phyloP scores from a whole-genome alignment of 352 stramenopile genomes.

The Pythium biforme region DNA sequence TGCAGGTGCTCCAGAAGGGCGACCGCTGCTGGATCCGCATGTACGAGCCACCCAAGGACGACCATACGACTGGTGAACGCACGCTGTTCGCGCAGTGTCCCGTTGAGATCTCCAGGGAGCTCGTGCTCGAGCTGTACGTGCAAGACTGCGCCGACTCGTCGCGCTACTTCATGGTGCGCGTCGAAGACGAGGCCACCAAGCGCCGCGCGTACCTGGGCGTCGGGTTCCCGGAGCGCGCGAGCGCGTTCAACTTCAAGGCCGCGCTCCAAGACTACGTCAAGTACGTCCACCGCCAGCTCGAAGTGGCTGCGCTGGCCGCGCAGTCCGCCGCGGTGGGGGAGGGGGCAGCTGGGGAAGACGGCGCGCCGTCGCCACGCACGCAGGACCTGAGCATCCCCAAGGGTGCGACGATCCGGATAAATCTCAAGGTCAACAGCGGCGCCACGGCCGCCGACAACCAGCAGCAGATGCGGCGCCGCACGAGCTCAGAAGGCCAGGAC shows the following conservation, averaged over 20 bases:
- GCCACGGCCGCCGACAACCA: conserved; percentile 13
- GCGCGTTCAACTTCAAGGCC: conserved; percentile 86
- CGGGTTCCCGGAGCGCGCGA: conserved; percentile 72
- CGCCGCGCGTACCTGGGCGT: conserved; percentile 78
- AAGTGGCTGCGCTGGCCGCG: conserved; percentile 33
- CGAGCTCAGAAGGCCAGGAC: conserved; percentile 30
- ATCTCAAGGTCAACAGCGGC: conserved; percentile 48
- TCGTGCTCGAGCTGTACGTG: conserved; percentile 70
- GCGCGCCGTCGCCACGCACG: conserved; percentile 29
- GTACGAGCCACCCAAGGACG: conserved; percentile 54
- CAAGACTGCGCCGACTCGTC: conserved; percentile 88
- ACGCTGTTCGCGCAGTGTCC: conserved; percentile 81
- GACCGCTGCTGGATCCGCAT: conserved; percentile 75
- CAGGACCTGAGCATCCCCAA: conserved; percentile 65
- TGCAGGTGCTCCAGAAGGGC: conserved; percentile 68
- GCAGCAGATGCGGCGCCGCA: conserved; percentile 33
- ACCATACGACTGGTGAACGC: conserved; percentile 11
- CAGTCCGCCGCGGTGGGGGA: conserved; percentile 14
- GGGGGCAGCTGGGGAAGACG: conserved; percentile 4
- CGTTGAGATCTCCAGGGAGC: conserved; percentile 61
- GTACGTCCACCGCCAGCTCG: conserved; percentile 65
- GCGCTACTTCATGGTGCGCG: conserved; percentile 86
- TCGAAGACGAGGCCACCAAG: conserved; percentile 73
- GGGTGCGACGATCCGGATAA: conserved; percentile 77
- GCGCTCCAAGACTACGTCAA: conserved; percentile 83